phyloP scores from a whole-genome alignment of 441 rosid genomes.

The Theobroma grandiflorum region DNA sequence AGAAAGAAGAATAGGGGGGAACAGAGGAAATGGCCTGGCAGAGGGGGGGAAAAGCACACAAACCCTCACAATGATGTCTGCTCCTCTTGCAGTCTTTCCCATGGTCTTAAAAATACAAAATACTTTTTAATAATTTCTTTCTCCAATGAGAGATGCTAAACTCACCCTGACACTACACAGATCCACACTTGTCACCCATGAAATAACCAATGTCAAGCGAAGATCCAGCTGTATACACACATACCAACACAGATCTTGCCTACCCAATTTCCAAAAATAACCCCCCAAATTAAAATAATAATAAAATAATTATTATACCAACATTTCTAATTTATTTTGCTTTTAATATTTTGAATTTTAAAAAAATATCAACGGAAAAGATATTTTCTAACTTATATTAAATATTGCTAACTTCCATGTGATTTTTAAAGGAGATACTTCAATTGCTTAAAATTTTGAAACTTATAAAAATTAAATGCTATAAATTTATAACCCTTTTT shows the following conservation, averaged over 20 bases:
- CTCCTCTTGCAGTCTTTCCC: background rate
- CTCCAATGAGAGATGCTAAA: constrained; percentile 5
- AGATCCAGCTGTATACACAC: constrained; percentile 13
- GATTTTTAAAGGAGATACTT: background rate
- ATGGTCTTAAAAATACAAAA: constrained; percentile 17
- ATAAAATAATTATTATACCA: background rate
- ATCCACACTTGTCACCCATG: constrained; percentile 23
- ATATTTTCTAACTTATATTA: too few species aligned
- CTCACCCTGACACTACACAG: constrained; percentile 24
- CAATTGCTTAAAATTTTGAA: background rate
- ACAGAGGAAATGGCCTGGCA: constrained; percentile 54
- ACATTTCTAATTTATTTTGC: too few species aligned
- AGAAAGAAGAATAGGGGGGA: background rate
- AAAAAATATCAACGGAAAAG: too few species aligned
- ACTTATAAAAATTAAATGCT: background rate
- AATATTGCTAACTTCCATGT: too few species aligned
- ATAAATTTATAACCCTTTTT: too few species aligned
- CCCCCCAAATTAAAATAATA: background rate
- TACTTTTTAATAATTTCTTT: background rate
- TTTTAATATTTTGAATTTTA: background rate
- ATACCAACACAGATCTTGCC: background rate
- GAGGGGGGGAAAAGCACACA: background rate
- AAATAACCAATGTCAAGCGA: background rate
- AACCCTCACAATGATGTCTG: constrained; percentile 23
- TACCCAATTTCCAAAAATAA: background rate